Base-by-base conservation (phyloP, 805 yeast species). In the Candida ovalis region DNA sequence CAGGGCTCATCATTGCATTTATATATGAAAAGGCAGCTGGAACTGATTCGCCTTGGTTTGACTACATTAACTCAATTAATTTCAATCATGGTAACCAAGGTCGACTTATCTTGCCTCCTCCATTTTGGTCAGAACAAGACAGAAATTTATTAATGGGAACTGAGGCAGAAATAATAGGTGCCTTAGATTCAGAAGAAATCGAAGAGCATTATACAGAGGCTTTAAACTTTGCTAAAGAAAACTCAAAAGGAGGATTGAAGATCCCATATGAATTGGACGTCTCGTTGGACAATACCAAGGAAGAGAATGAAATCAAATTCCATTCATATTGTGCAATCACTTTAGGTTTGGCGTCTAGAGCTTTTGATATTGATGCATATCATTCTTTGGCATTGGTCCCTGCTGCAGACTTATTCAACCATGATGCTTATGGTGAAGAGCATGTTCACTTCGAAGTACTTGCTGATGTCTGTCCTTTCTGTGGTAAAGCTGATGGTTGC, bases 391-490 rank as follows among this genome's bases (percentile, higher is more conserved):
- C 87, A 0, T 69, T 92, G 43, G 96, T 91, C 22, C 97, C 97
- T 0, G 88, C 90, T 15, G 97, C 97, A 0, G 96, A 91, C 66
- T 69, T 92, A 32, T 88, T 90, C 68, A 91, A 91, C 56, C 97
- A 90, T 60, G 62, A 69, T 38, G 63, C 73, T 5, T 74, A 68
- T 13, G 81, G 65, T 1, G 59, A 67, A 5, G 90, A 87, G 51
- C 73, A 78, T 55, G 89, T 83, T 9, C 84, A 82, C 64, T 88
- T 89, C 60, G 86, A 80, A 49, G 69, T 82, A 3, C 51, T 74
- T 3, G 64, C 58, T 17, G 67, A 62, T 27, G 69, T 77, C 17
- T 68, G 72, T 52, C 57, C 59, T 2, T 56, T 53, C 36, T 68
- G 73, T 54, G 71, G 71, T 21, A 57, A 57, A 27, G 33, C 46